Conservation (phyloP, 495 filamentous ascomycete genomes). For the Podospora conica region DNA sequence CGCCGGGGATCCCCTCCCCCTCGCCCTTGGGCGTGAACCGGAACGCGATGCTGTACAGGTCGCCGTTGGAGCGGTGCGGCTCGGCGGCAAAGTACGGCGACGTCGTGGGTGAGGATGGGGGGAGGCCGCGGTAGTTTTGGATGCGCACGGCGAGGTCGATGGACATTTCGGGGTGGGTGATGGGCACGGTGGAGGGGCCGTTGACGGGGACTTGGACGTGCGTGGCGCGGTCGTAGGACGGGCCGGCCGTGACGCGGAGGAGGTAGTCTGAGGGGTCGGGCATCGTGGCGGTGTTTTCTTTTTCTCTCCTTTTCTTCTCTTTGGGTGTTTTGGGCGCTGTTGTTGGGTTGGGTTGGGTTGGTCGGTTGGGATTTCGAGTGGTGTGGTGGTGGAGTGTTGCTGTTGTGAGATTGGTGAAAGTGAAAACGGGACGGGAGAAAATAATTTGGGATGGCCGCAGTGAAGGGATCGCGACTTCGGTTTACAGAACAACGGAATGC, state of each 20-base stretch:
- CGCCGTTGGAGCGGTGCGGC: conserved; percentile 52
- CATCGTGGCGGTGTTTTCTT: background rate
- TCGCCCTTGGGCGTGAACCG: conserved; percentile 58
- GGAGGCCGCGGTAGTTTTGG: conserved; percentile 52
- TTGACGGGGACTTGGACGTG: conserved; percentile 74
- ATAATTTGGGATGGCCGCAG: background rate
- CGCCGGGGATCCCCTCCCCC: conserved; percentile 48
- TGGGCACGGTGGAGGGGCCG: conserved; percentile 43
- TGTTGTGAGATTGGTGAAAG: background rate
- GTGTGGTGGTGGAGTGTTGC: background rate
- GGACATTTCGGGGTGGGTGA: conserved; percentile 55
- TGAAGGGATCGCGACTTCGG: background rate
- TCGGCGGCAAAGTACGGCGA: conserved; percentile 69
- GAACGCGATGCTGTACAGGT: conserved; percentile 79
- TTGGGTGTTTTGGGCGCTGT: background rate
- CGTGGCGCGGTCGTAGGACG: conserved; percentile 57
- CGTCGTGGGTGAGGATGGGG: conserved; percentile 49
- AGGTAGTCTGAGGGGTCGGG: conserved; percentile 53
- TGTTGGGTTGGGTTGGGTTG: background rate
- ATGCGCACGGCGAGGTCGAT: conserved; percentile 65
- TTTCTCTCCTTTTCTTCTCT: no score
- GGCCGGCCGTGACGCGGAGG: conserved; percentile 68
- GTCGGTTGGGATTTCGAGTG: background rate
- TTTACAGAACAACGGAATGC: background rate
- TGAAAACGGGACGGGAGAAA: background rate